These are phyloP conservation scores for Venturia effusa DNA, from an alignment of 2,329 filamentous ascomycete genomes.

Conservation along the genomic window DNA sequence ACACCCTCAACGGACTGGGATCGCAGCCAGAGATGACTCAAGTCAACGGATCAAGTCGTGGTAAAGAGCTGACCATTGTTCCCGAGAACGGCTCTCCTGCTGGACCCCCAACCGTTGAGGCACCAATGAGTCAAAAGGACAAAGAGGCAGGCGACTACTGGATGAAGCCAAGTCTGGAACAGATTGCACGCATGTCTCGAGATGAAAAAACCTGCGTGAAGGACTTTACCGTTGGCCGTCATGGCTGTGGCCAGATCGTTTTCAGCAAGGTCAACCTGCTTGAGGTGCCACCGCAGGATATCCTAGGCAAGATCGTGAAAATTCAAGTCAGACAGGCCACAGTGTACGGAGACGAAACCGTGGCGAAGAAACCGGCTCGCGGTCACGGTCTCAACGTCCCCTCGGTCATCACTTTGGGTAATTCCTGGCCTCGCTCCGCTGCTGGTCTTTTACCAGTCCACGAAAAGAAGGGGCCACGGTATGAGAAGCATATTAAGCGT, in stretches of 20 bases:
- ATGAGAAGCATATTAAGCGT: constrained; percentile 72
- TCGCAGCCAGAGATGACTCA: background rate
- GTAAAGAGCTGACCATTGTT: constrained; percentile 69
- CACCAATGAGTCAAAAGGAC: constrained; percentile 23
- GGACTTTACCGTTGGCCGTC: constrained; percentile 71
- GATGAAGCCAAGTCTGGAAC: constrained; percentile 66
- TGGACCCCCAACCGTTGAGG: constrained; percentile 11
- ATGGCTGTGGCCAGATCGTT: constrained; percentile 67
- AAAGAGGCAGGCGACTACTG: constrained; percentile 69
- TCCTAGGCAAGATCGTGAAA: constrained; percentile 65
- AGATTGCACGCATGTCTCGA: constrained; percentile 69
- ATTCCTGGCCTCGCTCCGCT: constrained; percentile 76
- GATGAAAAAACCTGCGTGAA: constrained; percentile 64
- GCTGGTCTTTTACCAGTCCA: constrained; percentile 45
- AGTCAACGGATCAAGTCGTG: constrained; percentile 32
- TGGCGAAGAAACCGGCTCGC: constrained; percentile 61
- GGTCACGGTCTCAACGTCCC: constrained; percentile 90
- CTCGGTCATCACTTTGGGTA: constrained; percentile 75
- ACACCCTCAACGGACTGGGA: constrained; percentile 20
- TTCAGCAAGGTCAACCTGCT: constrained; percentile 82
- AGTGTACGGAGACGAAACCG: constrained; percentile 55
- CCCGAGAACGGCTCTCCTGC: constrained; percentile 52
- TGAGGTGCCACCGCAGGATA: constrained; percentile 65
- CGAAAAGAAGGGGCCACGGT: constrained; percentile 52
- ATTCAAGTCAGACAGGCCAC: constrained; percentile 72